Evolutionary conservation across 257 asterid genomes (phyloP), one percentile per base, ranked within the genome.

Genomic region (Solanum clarkiae): DNA sequence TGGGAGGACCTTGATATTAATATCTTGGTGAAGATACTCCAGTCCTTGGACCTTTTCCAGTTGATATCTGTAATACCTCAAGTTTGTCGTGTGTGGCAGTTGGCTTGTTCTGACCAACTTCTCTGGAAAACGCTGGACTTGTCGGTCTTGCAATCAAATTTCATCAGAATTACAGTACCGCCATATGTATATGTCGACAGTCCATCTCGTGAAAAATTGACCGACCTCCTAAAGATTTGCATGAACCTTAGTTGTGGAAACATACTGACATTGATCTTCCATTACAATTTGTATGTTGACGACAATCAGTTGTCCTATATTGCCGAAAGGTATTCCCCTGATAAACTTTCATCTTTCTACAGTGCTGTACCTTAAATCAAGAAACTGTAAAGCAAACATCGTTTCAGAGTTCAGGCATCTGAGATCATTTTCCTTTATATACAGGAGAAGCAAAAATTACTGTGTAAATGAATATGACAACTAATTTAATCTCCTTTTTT

Each of bases 1-100:
- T 95, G 98, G 98, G 93, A 92, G 89, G 95, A 95, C 86, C 89
- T 95, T 92, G 92, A 93, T 87, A 91, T 81, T 9, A 96, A 95
- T 83, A 87, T 91, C 77, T 75, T 95, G 92, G 95, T 91, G 44
- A 92, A 56, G 90, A 91, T 95, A 87, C 91, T 95, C 85, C 92
- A 86, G 89, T 84, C 83, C 14, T 86, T 94, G 49, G 83, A 91
- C 89, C 88, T 94, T 57, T 75, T 92, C 20, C 90, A 91, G 87
- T 88, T 93, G 83, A 91, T 91, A 69, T 88, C 93, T 56, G 95
- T 95, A 54, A 89, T 92, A 32, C 93, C 87, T 82, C 96, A 91
- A 47, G 96, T 94, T 85, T 95, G 98, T 91, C 92, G 91, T 84
- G 86, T 92, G 4, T 95, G 98, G 97, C 91, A 94, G 74, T 17